Evolutionary conservation across 352 stramenopile genomes (phyloP).

Genomic region (Globisporangium emineosum): DNA sequence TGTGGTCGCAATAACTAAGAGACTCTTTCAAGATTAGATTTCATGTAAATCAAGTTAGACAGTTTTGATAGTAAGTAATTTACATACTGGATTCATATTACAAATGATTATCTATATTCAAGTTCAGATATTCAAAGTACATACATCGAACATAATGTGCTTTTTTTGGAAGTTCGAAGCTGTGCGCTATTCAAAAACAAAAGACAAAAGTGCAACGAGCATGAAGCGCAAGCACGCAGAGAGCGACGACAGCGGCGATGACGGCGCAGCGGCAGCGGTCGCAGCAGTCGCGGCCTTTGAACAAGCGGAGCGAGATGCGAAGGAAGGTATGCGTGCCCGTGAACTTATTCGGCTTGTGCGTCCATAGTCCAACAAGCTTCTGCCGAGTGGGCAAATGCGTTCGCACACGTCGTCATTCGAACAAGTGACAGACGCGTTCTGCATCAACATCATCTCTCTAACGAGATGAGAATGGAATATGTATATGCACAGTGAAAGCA

Average conservation of each 20-base stretch:
- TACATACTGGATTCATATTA: too few species aligned
- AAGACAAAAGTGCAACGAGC: not conserved
- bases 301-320: conserved; percentile 2
- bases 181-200: too few species aligned
- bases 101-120: too few species aligned
- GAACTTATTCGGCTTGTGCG: not conserved
- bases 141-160: too few species aligned
- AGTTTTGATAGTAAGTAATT: too few species aligned
- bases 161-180: too few species aligned
- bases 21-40: too few species aligned
- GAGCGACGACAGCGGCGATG: not conserved
- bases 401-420: not conserved
- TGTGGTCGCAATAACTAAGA: too few species aligned
- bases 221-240: conserved; percentile 30
- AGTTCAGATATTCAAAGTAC: too few species aligned
- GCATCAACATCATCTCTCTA: not conserved
- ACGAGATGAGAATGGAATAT: too few species aligned
- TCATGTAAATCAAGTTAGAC: too few species aligned
- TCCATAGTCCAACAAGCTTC: not conserved
- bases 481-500: not conserved
- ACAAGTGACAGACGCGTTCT: not conserved
- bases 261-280: not conserved
- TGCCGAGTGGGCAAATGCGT: not conserved
- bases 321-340: not conserved
- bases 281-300: conserved; percentile 5